Percentiles rank a stretch among this genome's conserved stretches.
Conservation (phyloP, 78 protist species). For the Protostelium mycophagum region DNA sequence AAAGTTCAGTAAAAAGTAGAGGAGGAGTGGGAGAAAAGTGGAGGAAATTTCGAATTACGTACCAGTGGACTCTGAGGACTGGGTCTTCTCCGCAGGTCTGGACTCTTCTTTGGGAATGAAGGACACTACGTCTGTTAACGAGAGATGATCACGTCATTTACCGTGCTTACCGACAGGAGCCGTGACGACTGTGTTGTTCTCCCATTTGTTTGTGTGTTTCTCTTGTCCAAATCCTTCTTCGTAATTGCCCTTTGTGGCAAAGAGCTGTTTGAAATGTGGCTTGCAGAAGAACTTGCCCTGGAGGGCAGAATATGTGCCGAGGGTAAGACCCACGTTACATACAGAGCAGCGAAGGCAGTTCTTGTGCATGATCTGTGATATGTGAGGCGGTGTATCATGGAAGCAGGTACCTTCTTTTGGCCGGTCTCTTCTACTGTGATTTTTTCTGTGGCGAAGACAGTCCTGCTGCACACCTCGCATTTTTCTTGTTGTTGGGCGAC, state of each 20-base stretch:
- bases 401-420: slow-evolving; percentile 44
- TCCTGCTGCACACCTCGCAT: neutral
- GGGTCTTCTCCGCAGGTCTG: neutral
- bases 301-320: slow-evolving; percentile 9
- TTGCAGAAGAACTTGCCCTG: slow-evolving; percentile 22
- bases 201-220: slow-evolving; percentile 9
- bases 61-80: neutral
- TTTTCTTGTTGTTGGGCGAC: neutral
- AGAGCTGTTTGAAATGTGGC: slow-evolving; percentile 32
- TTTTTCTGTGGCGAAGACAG: slow-evolving; percentile 10
- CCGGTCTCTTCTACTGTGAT: slow-evolving; percentile 16
- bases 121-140: neutral
- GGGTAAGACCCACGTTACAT: slow-evolving; percentile 12
- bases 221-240: slow-evolving; percentile 65
- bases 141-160: neutral
- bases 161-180: neutral
- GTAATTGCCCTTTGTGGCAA: slow-evolving; percentile 67
- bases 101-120: neutral
- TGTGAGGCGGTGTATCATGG: too few species aligned
- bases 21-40: neutral
- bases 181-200: neutral
- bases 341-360: slow-evolving; percentile 11
- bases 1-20: neutral
- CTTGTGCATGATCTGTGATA: neutral
- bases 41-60: neutral